These are phyloP conservation scores for Myxozyma nipponensis DNA, from an alignment of 805 yeast genomes.

Conservation along the genomic window DNA sequence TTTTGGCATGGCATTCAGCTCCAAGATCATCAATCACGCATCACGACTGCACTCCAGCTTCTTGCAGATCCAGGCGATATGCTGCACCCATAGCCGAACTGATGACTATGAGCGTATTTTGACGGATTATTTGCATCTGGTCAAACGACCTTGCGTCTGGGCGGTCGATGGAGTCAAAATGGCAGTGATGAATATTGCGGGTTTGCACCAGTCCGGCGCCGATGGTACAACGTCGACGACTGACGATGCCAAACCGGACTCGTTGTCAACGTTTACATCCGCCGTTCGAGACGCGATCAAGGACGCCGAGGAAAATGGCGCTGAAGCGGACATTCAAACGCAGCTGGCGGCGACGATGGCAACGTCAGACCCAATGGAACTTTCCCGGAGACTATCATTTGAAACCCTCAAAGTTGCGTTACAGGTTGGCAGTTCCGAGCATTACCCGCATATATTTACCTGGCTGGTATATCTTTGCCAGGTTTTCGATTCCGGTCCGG, in stretches of 20 bases:
- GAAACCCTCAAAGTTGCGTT: conserved; percentile 16
- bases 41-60: conserved; percentile 13
- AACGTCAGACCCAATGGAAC: background rate
- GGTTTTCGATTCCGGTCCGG: conserved; percentile 7
- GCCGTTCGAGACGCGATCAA: background rate
- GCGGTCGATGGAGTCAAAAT: conserved; percentile 18
- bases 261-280: background rate
- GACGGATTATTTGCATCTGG: conserved; percentile 5
- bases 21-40: conserved; percentile 1
- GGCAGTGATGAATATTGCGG: conserved; percentile 20
- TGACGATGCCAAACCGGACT: background rate
- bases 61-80: conserved; percentile 11
- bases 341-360: background rate
- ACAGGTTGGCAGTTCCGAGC: conserved; percentile 16
- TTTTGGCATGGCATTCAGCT: conserved; percentile 8
- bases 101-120: conserved; percentile 2
- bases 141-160: conserved; percentile 23
- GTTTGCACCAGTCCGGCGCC: conserved; percentile 18
- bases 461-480: conserved; percentile 24
- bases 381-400: conserved; percentile 8
- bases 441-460: conserved; percentile 23
- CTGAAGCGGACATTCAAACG: background rate
- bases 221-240: background rate
- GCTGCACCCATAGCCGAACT: conserved; percentile 8
- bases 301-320: background rate